Base-by-base conservation (phyloP, 1,284 basidiomycete species). In the Abortiporus biennis region DNA sequence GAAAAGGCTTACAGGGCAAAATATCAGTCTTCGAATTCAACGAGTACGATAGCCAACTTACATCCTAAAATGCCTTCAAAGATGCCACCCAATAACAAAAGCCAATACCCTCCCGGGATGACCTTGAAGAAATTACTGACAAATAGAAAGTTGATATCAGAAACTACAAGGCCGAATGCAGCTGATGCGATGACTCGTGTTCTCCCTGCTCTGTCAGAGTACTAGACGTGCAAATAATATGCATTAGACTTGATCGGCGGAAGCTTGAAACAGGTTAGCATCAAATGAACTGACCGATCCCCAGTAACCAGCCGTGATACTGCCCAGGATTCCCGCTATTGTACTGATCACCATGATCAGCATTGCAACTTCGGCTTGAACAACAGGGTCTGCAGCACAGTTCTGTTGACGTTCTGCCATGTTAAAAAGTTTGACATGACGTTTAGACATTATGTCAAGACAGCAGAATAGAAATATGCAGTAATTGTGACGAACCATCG, bases 231-330 rank as follows among this genome's bases (percentile, higher is more conserved):
- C n/a, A n/a, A n/a, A n/a, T n/a, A n/a, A n/a, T n/a, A n/a, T n/a
- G 43, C 22, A 27, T 34, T 17, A 23, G 8, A 30, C 11, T 11
- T n/a, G n/a, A n/a, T n/a, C n/a, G n/a, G n/a, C n/a, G 15, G 32
- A 34, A 8, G 32, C 6, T 6, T 8, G 6, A 34, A 17, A 8
- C 19, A 15, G 6, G 15, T 34, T 17, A 15, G 6, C 32, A 6
- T 34, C n/a, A 34, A 15, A 16, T 6, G 32, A 16, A 65, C 75
- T 48, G 57, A 82, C 83, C 38, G 81, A 73, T 40, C 86, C 86
- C 92, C 92, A 95, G 73, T 80, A 91, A 2, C 78, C 89, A 4
- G 86, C 84, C 0, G 89, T 92, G 32, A 93, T 54, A 51, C 79
- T 80, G 30, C 72, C 70, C n/a, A 88, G 66, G 34, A 91, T 59